Evolutionary conservation across 192 early-diverging fungal species (phyloP).

Genomic region (Podila horticola): DNA sequence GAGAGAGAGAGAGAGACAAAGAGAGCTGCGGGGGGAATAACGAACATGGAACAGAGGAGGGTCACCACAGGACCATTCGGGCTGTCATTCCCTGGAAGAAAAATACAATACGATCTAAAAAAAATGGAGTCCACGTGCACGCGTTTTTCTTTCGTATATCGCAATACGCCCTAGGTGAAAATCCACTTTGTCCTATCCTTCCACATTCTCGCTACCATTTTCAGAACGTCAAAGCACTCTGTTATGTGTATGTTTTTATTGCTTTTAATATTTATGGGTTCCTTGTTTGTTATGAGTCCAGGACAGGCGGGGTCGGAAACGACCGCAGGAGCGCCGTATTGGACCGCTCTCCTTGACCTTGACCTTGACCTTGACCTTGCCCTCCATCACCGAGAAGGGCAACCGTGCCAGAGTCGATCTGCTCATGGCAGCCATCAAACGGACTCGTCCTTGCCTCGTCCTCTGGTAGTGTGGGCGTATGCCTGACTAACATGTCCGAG

Average conservation of each 20-base stretch:
- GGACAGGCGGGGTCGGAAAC: constrained; percentile 31
- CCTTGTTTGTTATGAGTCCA: neutral
- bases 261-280: neutral
- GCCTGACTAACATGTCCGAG: constrained; percentile 19
- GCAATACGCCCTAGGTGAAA: too few species aligned
- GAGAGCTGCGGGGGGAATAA: too few species aligned
- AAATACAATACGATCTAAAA: too few species aligned
- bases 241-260: neutral
- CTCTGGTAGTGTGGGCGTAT: constrained; percentile 14
- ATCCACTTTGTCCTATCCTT: too few species aligned
- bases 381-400: neutral
- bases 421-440: neutral
- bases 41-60: too few species aligned
- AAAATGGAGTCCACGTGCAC: too few species aligned
- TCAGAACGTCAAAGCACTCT: neutral
- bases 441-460: neutral
- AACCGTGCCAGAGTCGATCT: neutral
- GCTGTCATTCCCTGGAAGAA: too few species aligned
- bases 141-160: too few species aligned
- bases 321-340: constrained; percentile 26
- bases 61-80: too few species aligned
- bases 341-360: constrained; percentile 7
- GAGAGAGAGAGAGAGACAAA: too few species aligned
- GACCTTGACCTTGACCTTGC: neutral
- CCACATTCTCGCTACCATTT: too few species aligned